Evolutionary conservation across 306 rosid species (phyloP).

Genomic region (Prosopis cineraria): DNA sequence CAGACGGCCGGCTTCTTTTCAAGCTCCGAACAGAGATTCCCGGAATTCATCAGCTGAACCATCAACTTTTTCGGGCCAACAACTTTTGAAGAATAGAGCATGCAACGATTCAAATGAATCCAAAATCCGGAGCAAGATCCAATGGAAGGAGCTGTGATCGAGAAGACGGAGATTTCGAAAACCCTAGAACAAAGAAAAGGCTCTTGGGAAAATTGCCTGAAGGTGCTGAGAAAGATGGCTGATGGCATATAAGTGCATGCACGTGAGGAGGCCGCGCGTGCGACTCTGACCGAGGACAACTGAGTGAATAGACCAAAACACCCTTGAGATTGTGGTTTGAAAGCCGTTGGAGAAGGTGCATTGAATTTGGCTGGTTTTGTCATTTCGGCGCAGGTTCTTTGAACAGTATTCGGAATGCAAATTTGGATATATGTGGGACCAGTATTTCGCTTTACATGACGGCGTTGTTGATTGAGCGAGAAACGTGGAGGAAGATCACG

Average conservation of each 20-base stretch:
- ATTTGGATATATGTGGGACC: conserved; percentile 16
- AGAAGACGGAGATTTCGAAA: conserved; percentile 47
- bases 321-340: not conserved
- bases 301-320: not conserved
- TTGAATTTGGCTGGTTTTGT: not conserved
- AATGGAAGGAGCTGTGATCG: not conserved
- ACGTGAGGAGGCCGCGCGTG: conserved; percentile 7
- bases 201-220: not conserved
- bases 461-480: not conserved
- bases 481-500: conserved; percentile 17
- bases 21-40: conserved; percentile 21
- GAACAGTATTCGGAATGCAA: not conserved
- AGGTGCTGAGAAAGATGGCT: not conserved
- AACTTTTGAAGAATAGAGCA: not conserved
- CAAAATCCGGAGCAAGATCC: not conserved
- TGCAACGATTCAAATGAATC: not conserved
- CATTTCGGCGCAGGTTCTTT: not conserved
- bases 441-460: not conserved
- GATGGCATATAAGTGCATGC: not conserved
- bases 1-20: conserved; percentile 41
- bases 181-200: conserved; percentile 46
- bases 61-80: conserved; percentile 29
- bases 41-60: conserved; percentile 78
- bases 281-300: not conserved
- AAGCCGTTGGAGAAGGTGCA: not conserved